Conservation (phyloP, 345 rosid genomes). For the Sonneratia alba region DNA sequence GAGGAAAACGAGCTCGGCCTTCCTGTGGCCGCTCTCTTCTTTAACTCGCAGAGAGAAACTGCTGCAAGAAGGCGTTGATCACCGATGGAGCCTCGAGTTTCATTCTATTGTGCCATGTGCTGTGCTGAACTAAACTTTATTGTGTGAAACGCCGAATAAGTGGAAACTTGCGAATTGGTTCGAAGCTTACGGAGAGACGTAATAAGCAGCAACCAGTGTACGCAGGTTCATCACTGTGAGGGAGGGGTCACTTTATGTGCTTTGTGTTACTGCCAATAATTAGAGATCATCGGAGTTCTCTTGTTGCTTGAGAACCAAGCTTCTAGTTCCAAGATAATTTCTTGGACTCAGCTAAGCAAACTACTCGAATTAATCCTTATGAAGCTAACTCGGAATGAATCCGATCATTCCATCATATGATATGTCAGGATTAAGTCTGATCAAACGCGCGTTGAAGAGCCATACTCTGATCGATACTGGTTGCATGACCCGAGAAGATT, state of each 20-base stretch:
- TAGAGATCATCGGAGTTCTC: neutral
- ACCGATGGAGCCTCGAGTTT: neutral
- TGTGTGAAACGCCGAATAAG: neutral
- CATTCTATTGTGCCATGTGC: neutral
- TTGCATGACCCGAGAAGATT: too few relatives aligned
- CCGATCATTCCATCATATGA: too few relatives aligned
- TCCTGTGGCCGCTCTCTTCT: slow-evolving; percentile 90
- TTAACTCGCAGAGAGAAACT: slow-evolving; percentile 89
- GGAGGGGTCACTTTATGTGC: neutral
- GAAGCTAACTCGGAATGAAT: too few relatives aligned
- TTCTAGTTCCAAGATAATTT: neutral
- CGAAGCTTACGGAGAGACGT: neutral
- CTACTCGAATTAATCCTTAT: too few relatives aligned
- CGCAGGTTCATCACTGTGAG: neutral
- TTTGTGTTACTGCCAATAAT: neutral
- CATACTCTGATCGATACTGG: too few relatives aligned
- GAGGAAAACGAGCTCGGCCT: slow-evolving; percentile 63
- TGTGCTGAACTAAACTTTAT: neutral
- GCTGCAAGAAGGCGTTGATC: slow-evolving; percentile 81
- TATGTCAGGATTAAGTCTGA: too few relatives aligned
- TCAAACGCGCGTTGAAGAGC: too few relatives aligned
- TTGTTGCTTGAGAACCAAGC: neutral
- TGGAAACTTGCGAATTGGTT: neutral
- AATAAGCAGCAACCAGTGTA: neutral
- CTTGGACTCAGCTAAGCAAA: too few relatives aligned